Percentiles rank a stretch among this genome's conserved stretches.
Conservation (phyloP, 2,329 filamentous ascomycete species). For the Sporothrix variecibatus region DNA sequence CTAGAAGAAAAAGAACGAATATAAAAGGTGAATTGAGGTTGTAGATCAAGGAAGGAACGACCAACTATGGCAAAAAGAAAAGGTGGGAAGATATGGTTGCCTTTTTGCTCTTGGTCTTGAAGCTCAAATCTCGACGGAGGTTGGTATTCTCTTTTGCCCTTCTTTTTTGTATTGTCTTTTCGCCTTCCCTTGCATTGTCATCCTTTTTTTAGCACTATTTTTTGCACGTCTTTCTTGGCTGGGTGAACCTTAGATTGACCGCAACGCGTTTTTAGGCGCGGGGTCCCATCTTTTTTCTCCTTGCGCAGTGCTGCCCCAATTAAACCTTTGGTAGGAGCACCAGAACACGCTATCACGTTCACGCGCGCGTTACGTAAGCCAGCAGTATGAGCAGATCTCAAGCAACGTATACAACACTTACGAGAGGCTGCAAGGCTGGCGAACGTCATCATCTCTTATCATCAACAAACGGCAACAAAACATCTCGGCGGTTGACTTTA, state of each 20-base stretch:
- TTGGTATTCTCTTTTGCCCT: neutral
- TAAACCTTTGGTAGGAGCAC: neutral
- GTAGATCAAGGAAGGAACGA: neutral
- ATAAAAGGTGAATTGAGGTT: neutral
- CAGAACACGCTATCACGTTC: slow-evolving; percentile 33
- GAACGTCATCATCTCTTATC: neutral
- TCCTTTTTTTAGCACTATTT: neutral
- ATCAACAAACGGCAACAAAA: neutral
- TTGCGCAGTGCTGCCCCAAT: neutral
- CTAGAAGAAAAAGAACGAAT: too few relatives aligned
- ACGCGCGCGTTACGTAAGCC: slow-evolving; percentile 22
- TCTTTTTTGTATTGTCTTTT: neutral
- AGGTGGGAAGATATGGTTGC: neutral
- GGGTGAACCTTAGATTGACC: neutral
- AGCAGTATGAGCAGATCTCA: neutral
- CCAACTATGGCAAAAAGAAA: too few relatives aligned
- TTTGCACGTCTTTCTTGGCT: neutral
- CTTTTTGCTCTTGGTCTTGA: neutral
- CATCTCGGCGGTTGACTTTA: neutral
- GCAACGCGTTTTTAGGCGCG: slow-evolving; percentile 25
- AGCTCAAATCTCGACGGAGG: neutral
- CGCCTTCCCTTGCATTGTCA: neutral
- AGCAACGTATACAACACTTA: neutral
- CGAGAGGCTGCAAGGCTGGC: neutral
- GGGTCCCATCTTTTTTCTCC: slow-evolving; percentile 26